Conservation (phyloP, 129 eudicot genomes). For the Chrysanthemum seticuspe region DNA sequence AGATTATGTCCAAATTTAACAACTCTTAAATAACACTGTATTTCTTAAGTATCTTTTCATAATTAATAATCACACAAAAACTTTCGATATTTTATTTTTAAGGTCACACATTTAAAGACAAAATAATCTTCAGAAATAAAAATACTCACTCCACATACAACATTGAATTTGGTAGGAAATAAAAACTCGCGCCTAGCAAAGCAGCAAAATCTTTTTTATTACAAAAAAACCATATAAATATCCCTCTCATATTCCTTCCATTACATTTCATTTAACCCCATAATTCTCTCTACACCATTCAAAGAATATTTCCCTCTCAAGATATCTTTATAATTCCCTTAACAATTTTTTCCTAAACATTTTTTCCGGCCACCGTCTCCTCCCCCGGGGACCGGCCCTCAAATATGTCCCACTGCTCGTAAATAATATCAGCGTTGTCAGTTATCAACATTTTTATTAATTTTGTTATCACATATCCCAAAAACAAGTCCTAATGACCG, state of each 20-base stretch:
- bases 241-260: constrained; percentile 29
- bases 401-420: background rate
- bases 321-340: constrained; percentile 17
- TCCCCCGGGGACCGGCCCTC: constrained; percentile 22
- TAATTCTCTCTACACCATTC: constrained; percentile 34
- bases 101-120: background rate
- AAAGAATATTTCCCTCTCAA: constrained; percentile 39
- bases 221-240: constrained; percentile 40
- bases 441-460: background rate
- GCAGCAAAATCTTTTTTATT: background rate
- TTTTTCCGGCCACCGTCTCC: constrained; percentile 38
- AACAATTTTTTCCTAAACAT: background rate
- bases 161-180: constrained; percentile 26
- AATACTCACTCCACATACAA: constrained; percentile 21
- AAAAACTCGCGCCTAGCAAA: constrained; percentile 29
- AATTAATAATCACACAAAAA: too few species aligned
- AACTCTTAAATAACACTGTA: background rate
- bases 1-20: too few species aligned
- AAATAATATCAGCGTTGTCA: background rate
- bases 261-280: constrained; percentile 12
- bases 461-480: background rate
- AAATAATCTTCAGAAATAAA: background rate
- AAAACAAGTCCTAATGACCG: constrained; percentile 15
- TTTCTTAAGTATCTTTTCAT: too few species aligned
- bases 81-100: too few species aligned